Percentiles rank a stretch among this genome's conserved stretches.
phyloP scores from a whole-genome alignment of 192 early-diverging fungal genomes.

The Phycomyces blakesleeanus region DNA sequence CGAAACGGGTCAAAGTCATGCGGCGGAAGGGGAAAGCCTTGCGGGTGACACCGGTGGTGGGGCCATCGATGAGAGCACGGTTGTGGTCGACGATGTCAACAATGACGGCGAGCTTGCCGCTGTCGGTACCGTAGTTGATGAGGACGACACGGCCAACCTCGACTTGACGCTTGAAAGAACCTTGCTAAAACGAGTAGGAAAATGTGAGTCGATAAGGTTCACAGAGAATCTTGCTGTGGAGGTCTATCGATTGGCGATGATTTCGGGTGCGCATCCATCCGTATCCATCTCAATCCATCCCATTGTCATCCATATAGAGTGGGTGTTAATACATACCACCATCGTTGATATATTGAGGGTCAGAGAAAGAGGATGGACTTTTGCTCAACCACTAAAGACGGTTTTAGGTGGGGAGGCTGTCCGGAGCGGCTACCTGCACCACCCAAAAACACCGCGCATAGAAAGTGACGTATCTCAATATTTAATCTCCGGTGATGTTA shows the following conservation, averaged over 20 bases:
- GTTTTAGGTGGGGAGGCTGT: not conserved
- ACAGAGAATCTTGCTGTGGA: not conserved
- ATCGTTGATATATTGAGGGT: slow-evolving; percentile 29
- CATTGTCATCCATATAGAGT: not conserved
- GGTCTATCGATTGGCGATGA: not conserved
- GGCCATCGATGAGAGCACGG: slow-evolving; percentile 95
- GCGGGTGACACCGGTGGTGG: slow-evolving; percentile 90
- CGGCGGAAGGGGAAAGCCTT: slow-evolving; percentile 87
- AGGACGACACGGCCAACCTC: slow-evolving; percentile 98
- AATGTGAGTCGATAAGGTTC: not conserved
- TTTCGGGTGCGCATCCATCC: slow-evolving; percentile 9
- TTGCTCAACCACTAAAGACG: not conserved
- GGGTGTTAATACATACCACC: slow-evolving; percentile 23
- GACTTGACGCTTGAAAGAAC: slow-evolving; percentile 87
- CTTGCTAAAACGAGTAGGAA: slow-evolving; percentile 30
- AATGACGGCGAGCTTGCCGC: slow-evolving; percentile 97
- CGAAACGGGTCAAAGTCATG: slow-evolving; percentile 85
- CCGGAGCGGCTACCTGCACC: not conserved
- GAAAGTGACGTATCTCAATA: not conserved
- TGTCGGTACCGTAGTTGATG: slow-evolving; percentile 89
- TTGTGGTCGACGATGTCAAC: slow-evolving; percentile 99
- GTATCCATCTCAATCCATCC: not conserved
- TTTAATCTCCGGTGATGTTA: no score
- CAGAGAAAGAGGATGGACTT: slow-evolving; percentile 22
- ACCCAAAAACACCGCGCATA: not conserved